Conservation (phyloP, 345 rosid genomes). For the Moricandia arvensis region DNA sequence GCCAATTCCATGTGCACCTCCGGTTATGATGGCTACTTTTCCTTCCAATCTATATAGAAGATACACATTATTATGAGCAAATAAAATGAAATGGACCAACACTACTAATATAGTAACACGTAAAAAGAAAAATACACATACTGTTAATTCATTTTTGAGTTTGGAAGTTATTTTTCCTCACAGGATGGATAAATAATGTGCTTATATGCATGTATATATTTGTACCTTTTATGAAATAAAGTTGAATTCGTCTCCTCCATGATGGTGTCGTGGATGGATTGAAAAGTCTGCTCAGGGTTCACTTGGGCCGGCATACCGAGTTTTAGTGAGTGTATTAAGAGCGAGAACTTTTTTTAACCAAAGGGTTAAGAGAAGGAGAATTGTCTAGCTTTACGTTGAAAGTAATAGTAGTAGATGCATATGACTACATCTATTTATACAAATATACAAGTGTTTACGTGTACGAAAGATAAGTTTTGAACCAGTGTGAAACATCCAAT, state of each 20-base stretch:
- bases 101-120: background rate
- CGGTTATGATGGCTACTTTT: conserved; percentile 73
- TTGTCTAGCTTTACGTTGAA: background rate
- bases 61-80: background rate
- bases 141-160: background rate
- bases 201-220: background rate
- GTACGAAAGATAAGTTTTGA: conserved; percentile 1
- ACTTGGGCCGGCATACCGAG: conserved; percentile 52
- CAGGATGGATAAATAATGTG: background rate
- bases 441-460: background rate
- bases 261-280: conserved; percentile 41
- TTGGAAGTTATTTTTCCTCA: background rate
- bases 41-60: conserved; percentile 60
- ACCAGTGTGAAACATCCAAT: conserved; percentile 30
- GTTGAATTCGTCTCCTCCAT: conserved; percentile 33
- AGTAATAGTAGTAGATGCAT: background rate
- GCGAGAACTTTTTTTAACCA: background rate
- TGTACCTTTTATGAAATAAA: conserved; percentile 57
- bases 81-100: background rate
- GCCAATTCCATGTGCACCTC: conserved; percentile 88
- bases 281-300: conserved; percentile 52
- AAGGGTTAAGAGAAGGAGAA: background rate
- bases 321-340: background rate
- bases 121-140: too few relatives aligned
- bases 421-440: conserved; percentile 19